Conservation (phyloP, 345 rosid species). For the Gossypium sturtianum region DNA sequence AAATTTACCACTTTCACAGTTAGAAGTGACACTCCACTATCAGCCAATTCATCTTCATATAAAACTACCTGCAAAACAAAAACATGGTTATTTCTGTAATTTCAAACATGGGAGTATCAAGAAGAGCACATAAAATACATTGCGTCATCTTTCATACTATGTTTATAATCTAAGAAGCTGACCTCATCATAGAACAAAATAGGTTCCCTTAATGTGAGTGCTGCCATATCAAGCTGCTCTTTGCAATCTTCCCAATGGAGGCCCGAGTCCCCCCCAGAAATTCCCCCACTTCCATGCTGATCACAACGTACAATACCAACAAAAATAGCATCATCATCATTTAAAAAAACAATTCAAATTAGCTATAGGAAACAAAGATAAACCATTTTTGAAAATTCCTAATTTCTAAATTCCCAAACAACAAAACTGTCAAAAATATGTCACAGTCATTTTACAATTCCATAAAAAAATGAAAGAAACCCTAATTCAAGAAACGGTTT, state of each 20-base stretch:
- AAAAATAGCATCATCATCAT: background rate
- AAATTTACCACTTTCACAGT: conserved; percentile 93
- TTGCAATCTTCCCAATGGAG: conserved; percentile 78
- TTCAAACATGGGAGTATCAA: background rate
- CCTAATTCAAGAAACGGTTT: background rate
- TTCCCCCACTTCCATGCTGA: conserved; percentile 33
- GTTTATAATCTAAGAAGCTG: conserved; percentile 5
- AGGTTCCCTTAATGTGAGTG: conserved; percentile 80
- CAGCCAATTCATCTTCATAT: conserved; percentile 98
- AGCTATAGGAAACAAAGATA: background rate
- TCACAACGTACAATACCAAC: conserved; percentile 9
- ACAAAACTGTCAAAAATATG: background rate
- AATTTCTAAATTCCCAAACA: background rate
- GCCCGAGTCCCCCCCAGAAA: conserved; percentile 21
- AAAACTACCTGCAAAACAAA: conserved; percentile 59
- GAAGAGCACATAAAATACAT: conserved; percentile 1
- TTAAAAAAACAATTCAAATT: background rate
- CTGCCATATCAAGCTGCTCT: conserved; percentile 67
- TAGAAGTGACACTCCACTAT: conserved; percentile 88
- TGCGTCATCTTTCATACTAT: background rate
- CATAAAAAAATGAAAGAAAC: background rate
- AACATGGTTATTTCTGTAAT: conserved; percentile 19
- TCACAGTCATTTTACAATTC: background rate
- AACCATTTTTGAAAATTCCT: background rate
- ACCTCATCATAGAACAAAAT: conserved; percentile 99